Conservation (phyloP, 768 basidiomycete genomes). For the Boletus sp. region DNA sequence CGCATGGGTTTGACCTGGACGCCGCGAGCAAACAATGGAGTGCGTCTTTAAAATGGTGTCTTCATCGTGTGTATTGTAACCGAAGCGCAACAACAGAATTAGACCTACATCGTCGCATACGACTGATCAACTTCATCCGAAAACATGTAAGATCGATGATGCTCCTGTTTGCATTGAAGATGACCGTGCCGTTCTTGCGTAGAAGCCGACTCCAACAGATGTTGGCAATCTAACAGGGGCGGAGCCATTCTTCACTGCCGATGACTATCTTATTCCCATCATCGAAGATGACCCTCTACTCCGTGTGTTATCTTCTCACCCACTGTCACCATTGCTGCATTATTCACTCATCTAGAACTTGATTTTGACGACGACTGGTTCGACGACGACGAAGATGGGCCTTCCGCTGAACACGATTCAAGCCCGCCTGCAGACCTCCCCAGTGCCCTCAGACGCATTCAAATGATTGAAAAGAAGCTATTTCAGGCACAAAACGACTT, state of each 20-base stretch:
- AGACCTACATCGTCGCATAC: constrained; percentile 77
- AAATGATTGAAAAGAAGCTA: constrained; percentile 61
- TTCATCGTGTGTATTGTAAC: not conserved
- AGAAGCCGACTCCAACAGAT: constrained; percentile 54
- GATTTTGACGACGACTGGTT: constrained; percentile 72
- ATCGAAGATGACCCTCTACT: constrained; percentile 87
- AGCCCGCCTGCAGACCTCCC: constrained; percentile 30
- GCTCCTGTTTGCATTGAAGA: not conserved
- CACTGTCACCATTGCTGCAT: not conserved
- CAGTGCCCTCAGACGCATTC: constrained; percentile 46
- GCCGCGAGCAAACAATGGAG: constrained; percentile 50
- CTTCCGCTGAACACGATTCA: not conserved
- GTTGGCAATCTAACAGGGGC: constrained; percentile 49
- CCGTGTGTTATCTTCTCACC: constrained; percentile 51
- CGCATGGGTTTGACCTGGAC: constrained; percentile 63
- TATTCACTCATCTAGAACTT: constrained; percentile 45
- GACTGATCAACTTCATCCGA: constrained; percentile 85
- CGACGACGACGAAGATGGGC: constrained; percentile 43
- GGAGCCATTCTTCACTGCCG: constrained; percentile 66
- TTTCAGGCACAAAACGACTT: constrained; percentile 58
- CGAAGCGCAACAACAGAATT: constrained; percentile 44
- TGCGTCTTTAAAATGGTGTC: constrained; percentile 36
- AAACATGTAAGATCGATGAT: constrained; percentile 49
- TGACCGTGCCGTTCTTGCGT: constrained; percentile 9
- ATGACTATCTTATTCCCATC: constrained; percentile 79